phyloP scores from a whole-genome alignment of 2,329 filamentous ascomycete genomes.

The Lasiodiplodia theobromae region DNA sequence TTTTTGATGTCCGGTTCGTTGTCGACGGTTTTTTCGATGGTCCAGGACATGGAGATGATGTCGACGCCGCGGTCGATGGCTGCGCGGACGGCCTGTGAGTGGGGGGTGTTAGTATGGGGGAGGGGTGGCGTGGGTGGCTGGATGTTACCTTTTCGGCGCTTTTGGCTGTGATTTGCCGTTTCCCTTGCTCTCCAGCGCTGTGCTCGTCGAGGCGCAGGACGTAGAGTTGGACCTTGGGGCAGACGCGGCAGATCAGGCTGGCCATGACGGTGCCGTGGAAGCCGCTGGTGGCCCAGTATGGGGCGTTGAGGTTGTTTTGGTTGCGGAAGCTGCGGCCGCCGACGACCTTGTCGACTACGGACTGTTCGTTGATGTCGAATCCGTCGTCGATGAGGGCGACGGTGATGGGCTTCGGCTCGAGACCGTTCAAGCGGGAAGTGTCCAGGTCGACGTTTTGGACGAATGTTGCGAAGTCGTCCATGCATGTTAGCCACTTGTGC shows the following conservation, averaged over 20 bases:
- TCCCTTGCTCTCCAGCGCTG: neutral
- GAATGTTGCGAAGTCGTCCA: neutral
- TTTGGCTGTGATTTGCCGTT: slow-evolving; percentile 1
- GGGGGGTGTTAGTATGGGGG: too few species aligned
- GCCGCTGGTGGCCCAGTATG: neutral
- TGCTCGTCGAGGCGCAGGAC: slow-evolving; percentile 10
- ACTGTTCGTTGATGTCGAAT: neutral
- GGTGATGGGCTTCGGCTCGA: neutral
- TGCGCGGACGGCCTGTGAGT: neutral
- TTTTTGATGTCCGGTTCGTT: neutral
- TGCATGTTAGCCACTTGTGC: slow-evolving; percentile 6
- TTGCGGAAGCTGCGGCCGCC: slow-evolving; percentile 4
- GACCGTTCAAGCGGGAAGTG: neutral
- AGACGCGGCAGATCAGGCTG: neutral
- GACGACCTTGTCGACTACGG: neutral
- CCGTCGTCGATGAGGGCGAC: slow-evolving; percentile 15
- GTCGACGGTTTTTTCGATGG: neutral
- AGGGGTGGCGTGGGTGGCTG: too few species aligned
- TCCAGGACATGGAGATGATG: slow-evolving; percentile 23
- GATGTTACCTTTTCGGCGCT: slow-evolving; percentile 9
- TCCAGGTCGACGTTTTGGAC: neutral
- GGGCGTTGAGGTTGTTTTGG: neutral
- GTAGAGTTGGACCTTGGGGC: neutral
- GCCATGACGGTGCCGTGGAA: slow-evolving; percentile 16
- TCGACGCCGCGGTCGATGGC: slow-evolving; percentile 6